Evolutionary conservation across 352 stramenopile species (phyloP), one percentile per base, ranked within the genome.

Genomic region (Pythium utonaiense): DNA sequence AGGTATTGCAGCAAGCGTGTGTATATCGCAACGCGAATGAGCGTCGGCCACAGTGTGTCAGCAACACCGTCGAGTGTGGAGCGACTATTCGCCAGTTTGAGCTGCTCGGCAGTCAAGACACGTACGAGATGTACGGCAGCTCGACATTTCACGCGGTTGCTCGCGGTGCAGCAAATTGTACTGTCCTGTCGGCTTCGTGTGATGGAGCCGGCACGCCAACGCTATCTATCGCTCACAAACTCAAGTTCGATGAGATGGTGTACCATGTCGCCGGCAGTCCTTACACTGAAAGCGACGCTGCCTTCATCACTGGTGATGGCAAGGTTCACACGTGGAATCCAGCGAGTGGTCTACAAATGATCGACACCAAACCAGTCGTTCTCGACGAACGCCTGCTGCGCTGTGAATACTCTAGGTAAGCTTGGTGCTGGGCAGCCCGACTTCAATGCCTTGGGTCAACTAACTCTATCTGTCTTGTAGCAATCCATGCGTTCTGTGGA

Each of bases 361-460:
- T 81, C 14, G 57, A 53, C 3, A 67, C 69, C 41, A 49, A 73
- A 8, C 57, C 52, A 3, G 34, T 47, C 1, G 68, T 48, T 30
- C 55, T 57, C 2, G 59, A 70, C 2, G 70, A 87, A 48, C 77
- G 68, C 1, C 64, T 87, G n/a, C 13, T 75, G 17, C 83, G 71
- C 16, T 89, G 81, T 49, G 83, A 91, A 59, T 93, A 91, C 53
- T 77, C 79, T 10, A 90, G 80, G 83, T 93, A 66, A 10, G 62
- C 30, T 41, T 33, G 28, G 5, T 9, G n/a, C n/a, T n/a, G n/a
- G n/a, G n/a, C n/a, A n/a, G n/a, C n/a, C n/a, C n/a, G n/a, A n/a
- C n/a, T n/a, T n/a, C n/a, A n/a, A n/a, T n/a, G 28, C 28, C 28
- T 33, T 33, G 9, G 28, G 28, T 19, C 9, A 8, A 16, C 40